Evolutionary conservation across 805 yeast genomes (phyloP).

Genomic region (Lachancea meyersii): DNA sequence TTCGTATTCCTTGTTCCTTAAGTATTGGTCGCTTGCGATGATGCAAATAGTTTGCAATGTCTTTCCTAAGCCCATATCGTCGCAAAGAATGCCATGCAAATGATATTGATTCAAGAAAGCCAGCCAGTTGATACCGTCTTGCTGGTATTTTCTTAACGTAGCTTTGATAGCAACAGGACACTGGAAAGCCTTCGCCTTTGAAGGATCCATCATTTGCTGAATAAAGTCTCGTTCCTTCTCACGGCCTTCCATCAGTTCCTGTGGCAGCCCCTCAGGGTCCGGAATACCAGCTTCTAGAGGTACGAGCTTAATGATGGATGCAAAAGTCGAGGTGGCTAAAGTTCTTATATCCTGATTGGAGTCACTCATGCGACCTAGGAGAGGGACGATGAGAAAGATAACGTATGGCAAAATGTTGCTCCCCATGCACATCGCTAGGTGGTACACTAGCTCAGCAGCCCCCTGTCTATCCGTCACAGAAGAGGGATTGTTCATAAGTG

Average conservation of each 20-base stretch:
- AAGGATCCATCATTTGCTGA: conserved; percentile 96
- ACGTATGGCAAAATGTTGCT: conserved; percentile 86
- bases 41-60: conserved; percentile 96
- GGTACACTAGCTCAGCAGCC: conserved; percentile 85
- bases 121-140: conserved; percentile 97
- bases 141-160: conserved; percentile 88
- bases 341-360: conserved; percentile 81
- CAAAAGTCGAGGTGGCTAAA: conserved; percentile 92
- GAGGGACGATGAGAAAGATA: conserved; percentile 91
- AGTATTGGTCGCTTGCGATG: conserved; percentile 89
- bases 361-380: conserved; percentile 97
- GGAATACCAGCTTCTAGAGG: conserved; percentile 97
- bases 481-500: conserved; percentile 73
- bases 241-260: conserved; percentile 75
- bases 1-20: conserved; percentile 64
- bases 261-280: conserved; percentile 88
- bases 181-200: conserved; percentile 79
- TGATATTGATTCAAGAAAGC: conserved; percentile 93
- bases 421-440: conserved; percentile 80
- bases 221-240: conserved; percentile 91
- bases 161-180: conserved; percentile 91
- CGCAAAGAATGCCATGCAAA: conserved; percentile 94
- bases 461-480: conserved; percentile 77
- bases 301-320: conserved; percentile 87
- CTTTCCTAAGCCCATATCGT: conserved; percentile 98